Evolutionary conservation across 495 filamentous ascomycete species (phyloP).

Genomic region (Paragyromitra xinjiangensis): DNA sequence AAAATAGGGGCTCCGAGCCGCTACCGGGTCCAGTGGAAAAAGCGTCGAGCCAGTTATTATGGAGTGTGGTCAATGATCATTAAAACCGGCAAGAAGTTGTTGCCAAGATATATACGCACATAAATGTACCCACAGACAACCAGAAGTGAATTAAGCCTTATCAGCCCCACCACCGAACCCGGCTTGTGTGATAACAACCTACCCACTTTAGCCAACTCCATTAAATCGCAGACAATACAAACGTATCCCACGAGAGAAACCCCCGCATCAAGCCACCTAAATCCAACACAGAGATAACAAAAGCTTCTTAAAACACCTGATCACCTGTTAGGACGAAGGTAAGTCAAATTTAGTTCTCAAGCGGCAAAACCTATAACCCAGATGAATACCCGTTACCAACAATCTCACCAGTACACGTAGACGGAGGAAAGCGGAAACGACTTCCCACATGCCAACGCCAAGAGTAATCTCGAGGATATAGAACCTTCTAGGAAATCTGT

Average conservation of each 20-base stretch:
- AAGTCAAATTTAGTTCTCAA: too few species aligned
- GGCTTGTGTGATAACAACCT: not conserved
- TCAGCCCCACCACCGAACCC: not conserved
- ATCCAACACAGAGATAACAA: not conserved
- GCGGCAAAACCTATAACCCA: not conserved
- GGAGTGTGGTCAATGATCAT: constrained; percentile 8
- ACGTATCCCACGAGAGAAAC: not conserved
- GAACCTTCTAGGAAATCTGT: too few species aligned
- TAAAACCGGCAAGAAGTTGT: not conserved
- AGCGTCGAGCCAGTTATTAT: not conserved
- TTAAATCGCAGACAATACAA: not conserved
- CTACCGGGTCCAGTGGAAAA: constrained; percentile 10
- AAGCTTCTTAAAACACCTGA: not conserved
- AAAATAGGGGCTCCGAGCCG: not conserved
- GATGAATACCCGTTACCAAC: not conserved
- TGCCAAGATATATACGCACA: constrained; percentile 3
- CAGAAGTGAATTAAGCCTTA: not conserved
- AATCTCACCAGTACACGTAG: not conserved
- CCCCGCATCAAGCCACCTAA: not conserved
- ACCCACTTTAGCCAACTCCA: not conserved
- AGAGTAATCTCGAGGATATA: not conserved
- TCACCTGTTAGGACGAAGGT: too few species aligned
- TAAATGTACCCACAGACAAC: not conserved
- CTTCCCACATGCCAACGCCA: not conserved
- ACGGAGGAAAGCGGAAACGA: not conserved